Base-by-base conservation (phyloP, 768 basidiomycete species). In the Suillus placidus region DNA sequence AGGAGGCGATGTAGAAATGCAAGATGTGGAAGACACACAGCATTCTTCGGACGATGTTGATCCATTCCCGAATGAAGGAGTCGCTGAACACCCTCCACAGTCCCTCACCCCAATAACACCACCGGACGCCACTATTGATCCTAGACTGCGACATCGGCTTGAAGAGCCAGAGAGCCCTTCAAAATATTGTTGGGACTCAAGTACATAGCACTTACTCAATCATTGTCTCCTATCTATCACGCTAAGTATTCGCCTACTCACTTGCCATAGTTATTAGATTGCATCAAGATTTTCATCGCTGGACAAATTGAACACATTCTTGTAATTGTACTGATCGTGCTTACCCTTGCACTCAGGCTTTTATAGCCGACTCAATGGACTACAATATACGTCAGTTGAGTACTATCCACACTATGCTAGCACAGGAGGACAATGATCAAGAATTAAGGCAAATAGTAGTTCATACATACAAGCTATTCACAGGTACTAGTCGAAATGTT, bases 21-120 rank as follows among this genome's bases (percentile, higher is more conserved):
- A 72, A 12, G 70, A 55, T 23, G 8, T 66, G 26, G 68, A 64
- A 66, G 70, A 71, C 58, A 64, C 67, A 30, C 73, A 73, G 35
- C 75, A 73, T 23, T 77, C 79, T 54, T 66, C 73, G 4, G 67
- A 78, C 65, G 72, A 76, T 51, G 61, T 45, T 43, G 73, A 72
- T 67, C 73, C 73, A 16, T 78, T 77, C 7, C 77, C 76, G 20
- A 78, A 76, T 69, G 75, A 76, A 65, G 76, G 76, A 13, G 75
- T 76, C 35, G 70, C 72, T 14, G 66, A 66, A 37, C 76, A 72
- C 62, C 74, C 66, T 8, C 66, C 73, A 14, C 64, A 70, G 6
- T 73, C 76, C 32, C 73, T 73, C 52, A 77, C 77, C 14, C 76
- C 76, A 20, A 68, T 76, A 34, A 76, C 75, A 34, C 75, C 75